Percentiles rank a stretch among this genome's conserved stretches.
Evolutionary conservation across 2,329 filamentous ascomycete genomes (phyloP).

Genomic region (Lachnellula occidentalis): DNA sequence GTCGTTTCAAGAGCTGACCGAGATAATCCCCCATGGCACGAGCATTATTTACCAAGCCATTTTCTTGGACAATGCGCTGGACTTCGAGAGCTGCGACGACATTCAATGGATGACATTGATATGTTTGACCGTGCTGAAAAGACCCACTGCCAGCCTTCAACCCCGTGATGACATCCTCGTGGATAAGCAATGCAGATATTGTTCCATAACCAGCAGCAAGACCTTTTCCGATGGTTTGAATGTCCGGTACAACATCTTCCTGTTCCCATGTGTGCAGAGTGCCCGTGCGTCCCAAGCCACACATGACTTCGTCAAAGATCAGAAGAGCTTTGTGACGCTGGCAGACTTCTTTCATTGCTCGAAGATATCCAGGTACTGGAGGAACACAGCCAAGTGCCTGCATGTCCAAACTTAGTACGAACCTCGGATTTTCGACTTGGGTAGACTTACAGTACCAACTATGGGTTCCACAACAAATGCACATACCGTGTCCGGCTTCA

Average conservation of each 20-base stretch:
- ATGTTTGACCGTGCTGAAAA: constrained; percentile 4
- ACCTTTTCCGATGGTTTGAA: constrained; percentile 59
- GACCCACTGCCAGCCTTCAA: background rate
- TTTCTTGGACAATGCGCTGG: background rate
- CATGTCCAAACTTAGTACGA: background rate
- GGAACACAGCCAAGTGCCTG: constrained; percentile 59
- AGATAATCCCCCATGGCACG: background rate
- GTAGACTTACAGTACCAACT: constrained; percentile 43
- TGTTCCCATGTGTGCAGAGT: constrained; percentile 48
- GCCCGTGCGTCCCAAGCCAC: constrained; percentile 44
- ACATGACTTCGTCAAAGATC: constrained; percentile 65
- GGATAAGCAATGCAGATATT: constrained; percentile 52
- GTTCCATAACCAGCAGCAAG: constrained; percentile 56
- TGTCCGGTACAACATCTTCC: constrained; percentile 49
- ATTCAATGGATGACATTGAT: background rate
- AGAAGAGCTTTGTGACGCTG: constrained; percentile 63
- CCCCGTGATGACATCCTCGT: constrained; percentile 24
- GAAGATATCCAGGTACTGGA: constrained; percentile 59
- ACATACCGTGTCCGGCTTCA: constrained; percentile 54
- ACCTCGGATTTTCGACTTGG: no score
- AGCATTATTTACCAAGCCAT: background rate
- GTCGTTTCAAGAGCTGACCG: background rate
- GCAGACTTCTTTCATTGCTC: constrained; percentile 59
- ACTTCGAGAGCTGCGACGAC: background rate
- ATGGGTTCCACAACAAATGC: constrained; percentile 62